Evolutionary conservation across 164 flowering plant genomes (phyloP).

Genomic region (Vitis labrusca): DNA sequence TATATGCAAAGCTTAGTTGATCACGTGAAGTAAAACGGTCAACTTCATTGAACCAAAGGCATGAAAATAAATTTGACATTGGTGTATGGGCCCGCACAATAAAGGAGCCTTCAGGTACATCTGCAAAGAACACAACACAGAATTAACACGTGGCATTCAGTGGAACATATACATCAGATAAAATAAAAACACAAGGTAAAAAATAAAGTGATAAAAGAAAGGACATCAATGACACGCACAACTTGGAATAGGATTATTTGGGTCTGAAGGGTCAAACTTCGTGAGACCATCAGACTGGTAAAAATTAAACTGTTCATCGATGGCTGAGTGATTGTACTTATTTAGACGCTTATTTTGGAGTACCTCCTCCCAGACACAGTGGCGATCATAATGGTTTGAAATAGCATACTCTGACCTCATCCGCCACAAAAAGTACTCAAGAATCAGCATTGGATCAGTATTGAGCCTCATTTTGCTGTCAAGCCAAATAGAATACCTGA

Average conservation of each 20-base stretch:
- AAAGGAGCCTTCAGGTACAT: constrained; percentile 97
- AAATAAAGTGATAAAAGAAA: neutral
- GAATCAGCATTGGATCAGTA: constrained; percentile 80
- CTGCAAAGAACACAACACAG: constrained; percentile 36
- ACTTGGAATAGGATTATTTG: constrained; percentile 76
- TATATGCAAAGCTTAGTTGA: constrained; percentile 93
- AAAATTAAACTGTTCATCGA: constrained; percentile 85
- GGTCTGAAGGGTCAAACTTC: constrained; percentile 77
- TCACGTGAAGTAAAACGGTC: constrained; percentile 95
- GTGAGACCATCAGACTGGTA: constrained; percentile 93
- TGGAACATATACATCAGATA: neutral
- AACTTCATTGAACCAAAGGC: constrained; percentile 98
- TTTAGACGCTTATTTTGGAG: constrained; percentile 89
- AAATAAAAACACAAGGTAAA: neutral
- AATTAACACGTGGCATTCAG: neutral
- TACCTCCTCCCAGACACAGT: constrained; percentile 99
- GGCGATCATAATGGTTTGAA: constrained; percentile 97
- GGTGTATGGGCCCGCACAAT: constrained; percentile 93
- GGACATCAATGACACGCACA: constrained; percentile 51
- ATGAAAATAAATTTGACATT: constrained; percentile 93
- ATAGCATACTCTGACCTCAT: constrained; percentile 85
- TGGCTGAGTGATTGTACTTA: constrained; percentile 89
- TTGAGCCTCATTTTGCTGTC: constrained; percentile 95
- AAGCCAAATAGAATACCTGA: constrained; percentile 96
- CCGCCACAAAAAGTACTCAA: constrained; percentile 86